A percentile compares a stretch with the other conserved stretches of the same genome.
These are phyloP conservation scores for Backusella macrospora DNA, from an alignment of 192 early-diverging fungal species.

Conservation along the genomic window DNA sequence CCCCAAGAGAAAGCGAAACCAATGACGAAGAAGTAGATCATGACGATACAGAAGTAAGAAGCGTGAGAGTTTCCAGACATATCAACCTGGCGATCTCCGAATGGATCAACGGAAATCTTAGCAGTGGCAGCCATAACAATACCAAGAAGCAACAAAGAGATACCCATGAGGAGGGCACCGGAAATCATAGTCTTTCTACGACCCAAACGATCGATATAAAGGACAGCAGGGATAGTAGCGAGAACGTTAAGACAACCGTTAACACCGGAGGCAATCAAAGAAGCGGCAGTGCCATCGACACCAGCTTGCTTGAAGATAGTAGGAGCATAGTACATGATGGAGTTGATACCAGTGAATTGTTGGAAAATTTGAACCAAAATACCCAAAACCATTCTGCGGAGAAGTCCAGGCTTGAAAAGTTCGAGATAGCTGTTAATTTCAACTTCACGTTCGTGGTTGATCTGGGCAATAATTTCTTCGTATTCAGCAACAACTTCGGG, in stretches of 20 bases:
- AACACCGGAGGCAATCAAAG: constrained; percentile 39
- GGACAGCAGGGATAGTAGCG: constrained; percentile 81
- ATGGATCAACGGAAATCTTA: constrained; percentile 31
- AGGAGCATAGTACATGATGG: constrained; percentile 72
- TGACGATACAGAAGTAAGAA: constrained; percentile 46
- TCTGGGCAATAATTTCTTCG: constrained; percentile 70
- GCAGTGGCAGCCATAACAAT: constrained; percentile 46
- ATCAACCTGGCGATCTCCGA: constrained; percentile 21
- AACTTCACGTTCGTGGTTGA: constrained; percentile 64
- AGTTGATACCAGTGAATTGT: constrained; percentile 86
- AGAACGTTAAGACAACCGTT: constrained; percentile 73
- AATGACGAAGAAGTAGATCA: constrained; percentile 56
- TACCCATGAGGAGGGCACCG: constrained; percentile 68
- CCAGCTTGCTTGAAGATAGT: constrained; percentile 41
- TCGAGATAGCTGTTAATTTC: constrained; percentile 63
- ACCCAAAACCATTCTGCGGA: constrained; percentile 64
- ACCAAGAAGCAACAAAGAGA: constrained; percentile 34
- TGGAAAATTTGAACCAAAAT: constrained; percentile 73
- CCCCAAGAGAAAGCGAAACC: constrained; percentile 88
- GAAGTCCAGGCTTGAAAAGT: constrained; percentile 46
- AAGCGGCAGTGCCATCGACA: constrained; percentile 21
- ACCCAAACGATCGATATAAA: constrained; percentile 78
- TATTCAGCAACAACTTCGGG: constrained; percentile 65
- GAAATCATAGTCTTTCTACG: constrained; percentile 72
- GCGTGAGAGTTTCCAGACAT: constrained; percentile 16